These are phyloP conservation scores for Euphorbia schlechtendalii DNA, from an alignment of 441 rosid genomes.

Conservation along the genomic window DNA sequence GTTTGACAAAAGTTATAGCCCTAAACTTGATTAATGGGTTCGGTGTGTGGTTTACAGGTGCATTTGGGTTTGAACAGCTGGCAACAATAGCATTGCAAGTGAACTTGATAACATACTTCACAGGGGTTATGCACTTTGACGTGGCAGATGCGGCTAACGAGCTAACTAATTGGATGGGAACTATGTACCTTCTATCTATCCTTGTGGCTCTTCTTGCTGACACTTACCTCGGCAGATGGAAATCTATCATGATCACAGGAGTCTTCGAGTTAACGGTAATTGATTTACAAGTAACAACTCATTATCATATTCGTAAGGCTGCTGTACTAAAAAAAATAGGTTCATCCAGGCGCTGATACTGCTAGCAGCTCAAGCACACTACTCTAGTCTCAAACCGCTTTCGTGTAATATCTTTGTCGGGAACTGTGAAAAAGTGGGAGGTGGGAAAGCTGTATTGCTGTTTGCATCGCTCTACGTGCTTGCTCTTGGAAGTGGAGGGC, in stretches of 20 bases:
- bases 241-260: slow-evolving; percentile 37
- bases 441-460: slow-evolving; percentile 35
- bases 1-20: not conserved
- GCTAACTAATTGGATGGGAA: slow-evolving; percentile 52
- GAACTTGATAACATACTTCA: slow-evolving; percentile 55
- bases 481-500: slow-evolving; percentile 42
- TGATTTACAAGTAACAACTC: not conserved
- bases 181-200: slow-evolving; percentile 39
- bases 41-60: slow-evolving; percentile 26
- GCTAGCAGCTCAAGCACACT: slow-evolving; percentile 51
- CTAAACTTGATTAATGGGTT: not conserved
- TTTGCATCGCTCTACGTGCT: slow-evolving; percentile 39
- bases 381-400: slow-evolving; percentile 39
- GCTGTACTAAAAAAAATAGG: not conserved
- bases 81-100: slow-evolving; percentile 43
- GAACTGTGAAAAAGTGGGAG: slow-evolving; percentile 34
- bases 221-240: slow-evolving; percentile 44
- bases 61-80: slow-evolving; percentile 38
- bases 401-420: slow-evolving; percentile 32
- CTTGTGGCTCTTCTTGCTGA: slow-evolving; percentile 45
- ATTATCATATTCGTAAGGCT: not conserved
- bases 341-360: slow-evolving; percentile 36
- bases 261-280: slow-evolving; percentile 45
- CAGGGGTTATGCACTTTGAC: slow-evolving; percentile 40
- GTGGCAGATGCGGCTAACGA: slow-evolving; percentile 54